Percentiles rank a stretch among this genome's conserved stretches.
These are phyloP conservation scores for Wickerhamomyces silvicola DNA, from an alignment of 805 yeast species.

Conservation along the genomic window DNA sequence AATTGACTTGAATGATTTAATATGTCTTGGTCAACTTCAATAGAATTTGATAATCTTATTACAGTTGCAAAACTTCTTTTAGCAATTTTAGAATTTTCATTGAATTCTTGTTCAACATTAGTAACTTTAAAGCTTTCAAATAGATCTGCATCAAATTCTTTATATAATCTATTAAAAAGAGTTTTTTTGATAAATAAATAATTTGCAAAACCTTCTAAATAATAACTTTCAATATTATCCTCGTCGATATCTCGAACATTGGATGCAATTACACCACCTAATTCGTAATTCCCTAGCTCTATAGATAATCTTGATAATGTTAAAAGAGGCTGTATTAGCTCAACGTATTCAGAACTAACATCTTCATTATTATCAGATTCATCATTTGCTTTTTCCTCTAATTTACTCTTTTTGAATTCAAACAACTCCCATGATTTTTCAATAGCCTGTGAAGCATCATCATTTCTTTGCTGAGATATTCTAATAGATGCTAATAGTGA, in stretches of 20 bases:
- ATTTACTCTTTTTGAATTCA: slow-evolving; percentile 38
- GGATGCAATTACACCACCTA: slow-evolving; percentile 58
- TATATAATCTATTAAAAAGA: slow-evolving; percentile 11
- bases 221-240: slow-evolving; percentile 72
- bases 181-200: slow-evolving; percentile 40
- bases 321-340: slow-evolving; percentile 65
- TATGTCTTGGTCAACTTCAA: slow-evolving; percentile 54
- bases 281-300: slow-evolving; percentile 69
- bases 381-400: slow-evolving; percentile 38
- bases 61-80: slow-evolving; percentile 10
- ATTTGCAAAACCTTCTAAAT: slow-evolving; percentile 76
- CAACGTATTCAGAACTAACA: slow-evolving; percentile 48
- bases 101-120: no score
- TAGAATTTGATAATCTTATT: slow-evolving; percentile 9
- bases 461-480: slow-evolving; percentile 72
- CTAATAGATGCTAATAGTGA: slow-evolving; percentile 78
- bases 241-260: slow-evolving; percentile 76
- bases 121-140: slow-evolving; percentile 17
- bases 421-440: slow-evolving; percentile 68
- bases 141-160: slow-evolving; percentile 17
- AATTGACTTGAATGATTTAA: slow-evolving; percentile 44
- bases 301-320: slow-evolving; percentile 69
- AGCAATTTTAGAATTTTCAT: no score
- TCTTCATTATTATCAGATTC: slow-evolving; percentile 25
- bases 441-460: slow-evolving; percentile 70